Base-by-base conservation (phyloP, 805 yeast genomes). In the Kurtzmaniella fragi region DNA sequence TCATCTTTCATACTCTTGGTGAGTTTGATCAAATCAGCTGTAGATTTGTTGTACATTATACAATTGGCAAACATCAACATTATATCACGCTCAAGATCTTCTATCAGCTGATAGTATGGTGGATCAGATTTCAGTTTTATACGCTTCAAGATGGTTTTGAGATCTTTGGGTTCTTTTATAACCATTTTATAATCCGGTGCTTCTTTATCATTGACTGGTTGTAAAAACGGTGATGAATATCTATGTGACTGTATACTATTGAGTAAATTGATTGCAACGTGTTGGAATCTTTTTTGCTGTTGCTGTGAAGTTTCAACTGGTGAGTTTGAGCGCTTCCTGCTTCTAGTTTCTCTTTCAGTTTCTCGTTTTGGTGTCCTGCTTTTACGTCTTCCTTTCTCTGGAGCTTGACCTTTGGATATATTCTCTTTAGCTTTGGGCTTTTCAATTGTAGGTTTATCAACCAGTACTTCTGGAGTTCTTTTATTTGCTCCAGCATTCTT, bases 31-130 rank as follows among this genome's bases (percentile, higher is more conserved):
- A 83, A 70, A 39, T 81, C 87, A 20, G 80, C 75, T 43, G 74
- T 78, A 44, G 77, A 70, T 48, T 75, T 75, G 57, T 86, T 85
- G 61, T 80, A 86, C 93, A 86, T 86, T 13, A 85, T 73, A 13
- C 91, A 86, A 57, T 86, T 86, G 37, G 91, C 83, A 61, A 82
- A 84, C 93, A 86, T 84, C 42, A 81, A 64, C 64, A 81, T 71
- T 32, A 86, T 66, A 44, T 82, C 86, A 37, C 83, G 64, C 47
- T 85, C 87, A 16, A 86, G 62, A 41, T 81, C 79, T 28, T 71
- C 67, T 31, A 85, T 73, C 39, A 72, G 68, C 0, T 80, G 81
- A 37, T 77, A 78, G 17, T 47, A 53, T 1, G 68, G 63, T 6
- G 56, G 52, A 10, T 54, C 58, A 1, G 46, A 44, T 38, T 66